Evolutionary conservation across 192 early-diverging fungal species (phyloP).

Genomic region (Rhizophagus prolifer): DNA sequence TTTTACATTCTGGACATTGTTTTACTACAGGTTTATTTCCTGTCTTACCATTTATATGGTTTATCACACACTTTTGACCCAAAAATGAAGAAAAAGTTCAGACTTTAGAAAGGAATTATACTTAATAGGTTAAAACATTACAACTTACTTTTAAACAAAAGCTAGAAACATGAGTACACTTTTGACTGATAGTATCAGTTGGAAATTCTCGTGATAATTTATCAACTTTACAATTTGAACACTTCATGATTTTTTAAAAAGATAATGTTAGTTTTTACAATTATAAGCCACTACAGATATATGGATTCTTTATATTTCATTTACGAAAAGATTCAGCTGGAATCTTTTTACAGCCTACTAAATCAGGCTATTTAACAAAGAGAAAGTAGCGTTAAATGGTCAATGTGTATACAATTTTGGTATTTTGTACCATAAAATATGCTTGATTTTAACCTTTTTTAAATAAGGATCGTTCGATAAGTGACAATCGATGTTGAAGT

Average conservation of each 20-base stretch:
- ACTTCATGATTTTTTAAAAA: conserved; percentile 16
- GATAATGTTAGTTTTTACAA: no score
- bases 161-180: conserved; percentile 25
- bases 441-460: not conserved
- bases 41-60: not conserved
- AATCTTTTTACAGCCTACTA: no score
- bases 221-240: conserved; percentile 23
- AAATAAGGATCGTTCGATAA: not conserved
- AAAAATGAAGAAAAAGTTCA: not conserved
- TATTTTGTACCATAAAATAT: not conserved
- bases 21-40: not conserved
- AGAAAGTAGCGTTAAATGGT: not conserved
- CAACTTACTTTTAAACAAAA: conserved; percentile 27
- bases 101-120: no score
- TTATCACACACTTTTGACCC: not conserved
- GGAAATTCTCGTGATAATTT: conserved; percentile 33
- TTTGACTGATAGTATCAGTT: conserved; percentile 4
- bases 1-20: conserved; percentile 22
- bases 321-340: no score
- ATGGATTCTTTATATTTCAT: no score
- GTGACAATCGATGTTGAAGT: not conserved
- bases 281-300: no score
- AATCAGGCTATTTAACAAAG: no score
- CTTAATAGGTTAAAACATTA: no score
- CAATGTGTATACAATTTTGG: not conserved